Conservation (phyloP, 305 asterid genomes). For the Ilex paraguariensis region DNA sequence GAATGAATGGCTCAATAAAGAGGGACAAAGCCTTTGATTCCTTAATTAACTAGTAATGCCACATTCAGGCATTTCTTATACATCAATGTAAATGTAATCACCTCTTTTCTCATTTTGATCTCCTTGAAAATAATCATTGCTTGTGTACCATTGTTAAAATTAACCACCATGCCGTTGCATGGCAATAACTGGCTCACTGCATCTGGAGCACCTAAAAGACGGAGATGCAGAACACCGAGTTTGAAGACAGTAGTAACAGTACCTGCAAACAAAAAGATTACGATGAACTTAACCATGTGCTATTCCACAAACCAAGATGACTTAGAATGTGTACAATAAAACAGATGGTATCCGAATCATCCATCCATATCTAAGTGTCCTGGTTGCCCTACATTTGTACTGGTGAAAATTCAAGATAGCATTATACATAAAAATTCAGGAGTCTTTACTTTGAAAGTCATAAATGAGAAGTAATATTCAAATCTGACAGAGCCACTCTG, state of each 20-base stretch:
- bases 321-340: too few relatives aligned
- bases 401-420: too few relatives aligned
- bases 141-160: slow-evolving; percentile 11
- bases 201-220: slow-evolving; percentile 76
- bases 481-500: too few relatives aligned
- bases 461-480: too few relatives aligned
- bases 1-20: slow-evolving; percentile 37
- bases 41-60: slow-evolving; percentile 20
- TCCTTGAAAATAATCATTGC: slow-evolving; percentile 25
- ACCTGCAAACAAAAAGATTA: slow-evolving; percentile 40
- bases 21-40: slow-evolving; percentile 22
- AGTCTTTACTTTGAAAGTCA: too few relatives aligned
- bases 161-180: slow-evolving; percentile 64
- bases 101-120: slow-evolving; percentile 11
- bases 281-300: background rate
- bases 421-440: too few relatives aligned
- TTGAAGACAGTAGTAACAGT: slow-evolving; percentile 82
- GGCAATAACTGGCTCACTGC: slow-evolving; percentile 76
- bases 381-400: too few relatives aligned
- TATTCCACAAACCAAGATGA: background rate
- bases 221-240: slow-evolving; percentile 75
- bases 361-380: too few relatives aligned
- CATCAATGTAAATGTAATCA: slow-evolving; percentile 15
- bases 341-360: too few relatives aligned
- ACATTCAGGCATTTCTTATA: slow-evolving; percentile 19